phyloP scores from a whole-genome alignment of 108 stramenopile species.

The Cylindrotheca fusiformis region DNA sequence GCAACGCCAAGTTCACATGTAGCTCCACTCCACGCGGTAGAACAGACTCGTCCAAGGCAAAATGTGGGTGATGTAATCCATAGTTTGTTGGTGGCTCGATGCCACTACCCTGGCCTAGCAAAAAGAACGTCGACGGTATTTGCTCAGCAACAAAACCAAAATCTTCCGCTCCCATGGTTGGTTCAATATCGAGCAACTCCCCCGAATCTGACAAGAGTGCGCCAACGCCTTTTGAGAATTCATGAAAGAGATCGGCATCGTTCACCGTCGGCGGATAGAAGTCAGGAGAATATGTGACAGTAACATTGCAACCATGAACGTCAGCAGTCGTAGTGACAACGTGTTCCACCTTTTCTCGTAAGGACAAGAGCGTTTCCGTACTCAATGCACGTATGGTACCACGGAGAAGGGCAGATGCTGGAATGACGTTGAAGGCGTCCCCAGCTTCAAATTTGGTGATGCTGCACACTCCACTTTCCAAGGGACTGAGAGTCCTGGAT shows the following conservation, averaged over 20 bases:
- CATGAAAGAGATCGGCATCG: slow-evolving; percentile 62
- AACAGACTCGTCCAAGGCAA: slow-evolving; percentile 82
- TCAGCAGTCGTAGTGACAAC: slow-evolving; percentile 56
- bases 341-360: slow-evolving; percentile 60
- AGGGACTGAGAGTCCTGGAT: slow-evolving; percentile 60
- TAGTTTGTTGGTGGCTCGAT: slow-evolving; percentile 53
- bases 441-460: slow-evolving; percentile 72
- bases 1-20: slow-evolving; percentile 78
- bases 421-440: slow-evolving; percentile 83
- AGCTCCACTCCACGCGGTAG: slow-evolving; percentile 72
- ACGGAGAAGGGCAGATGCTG: slow-evolving; percentile 48
- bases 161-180: slow-evolving; percentile 94
- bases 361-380: slow-evolving; percentile 48
- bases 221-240: slow-evolving; percentile 62
- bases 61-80: slow-evolving; percentile 82
- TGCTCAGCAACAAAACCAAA: slow-evolving; percentile 82
- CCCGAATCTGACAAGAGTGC: slow-evolving; percentile 56
- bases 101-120: slow-evolving; percentile 77
- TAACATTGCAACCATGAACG: slow-evolving; percentile 72
- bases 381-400: slow-evolving; percentile 89
- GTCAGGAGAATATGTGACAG: slow-evolving; percentile 64
- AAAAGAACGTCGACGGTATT: slow-evolving; percentile 76
- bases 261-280: slow-evolving; percentile 90
- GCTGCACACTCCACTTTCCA: slow-evolving; percentile 74
- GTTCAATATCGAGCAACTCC: slow-evolving; percentile 46